Evolutionary conservation across 768 basidiomycete genomes (phyloP), one percentile per base, ranked within the genome.

Genomic region (Termitomyces sp.): DNA sequence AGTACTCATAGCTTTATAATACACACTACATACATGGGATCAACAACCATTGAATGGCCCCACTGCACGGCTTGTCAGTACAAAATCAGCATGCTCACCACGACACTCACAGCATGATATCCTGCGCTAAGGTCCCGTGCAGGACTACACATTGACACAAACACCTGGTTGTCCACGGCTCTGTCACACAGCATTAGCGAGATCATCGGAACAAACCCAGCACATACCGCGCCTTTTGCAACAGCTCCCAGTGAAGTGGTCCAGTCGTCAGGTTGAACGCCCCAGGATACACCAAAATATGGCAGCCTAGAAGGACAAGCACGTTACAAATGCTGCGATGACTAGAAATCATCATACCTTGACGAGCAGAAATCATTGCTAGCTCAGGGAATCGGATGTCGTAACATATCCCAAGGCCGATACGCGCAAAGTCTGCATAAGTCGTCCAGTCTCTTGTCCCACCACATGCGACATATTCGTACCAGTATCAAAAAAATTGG

Each of bases 261-360:
- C 97, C 97, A 0, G 97, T 98, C 4, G 94, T 97, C 66, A 84
- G 74, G 69, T 98, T 99, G 81, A 99, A 98, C 14, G 97, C 97
- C 12, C 86, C 85, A 0, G 97, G 97, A 70, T 98, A 98, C 53
- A 98, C 81, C 63, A 97, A 81, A 8, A 90, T 80, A 55, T 95
- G 86, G 62, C 90, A 93, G 1, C 94, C 93, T 93, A 44, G 4
- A 52, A n/a, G 38, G 22, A 35, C 36, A 28, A 47, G 24, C 20
- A n/a, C 30, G 12, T 57, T 3, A 9, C 20, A 10, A 40, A 42
- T 28, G 6, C 33, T 24, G n/a, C 16, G 10, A 13, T 30, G 10
- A 32, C 4, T 6, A 43, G 6, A 46, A 20, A 18, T 6, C 1
- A 8, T 56, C 77, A 36, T 48, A 86, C 94, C 94, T 80, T 85